These are phyloP conservation scores for Hericium coralloides DNA, from an alignment of 768 basidiomycete genomes.

Conservation along the genomic window DNA sequence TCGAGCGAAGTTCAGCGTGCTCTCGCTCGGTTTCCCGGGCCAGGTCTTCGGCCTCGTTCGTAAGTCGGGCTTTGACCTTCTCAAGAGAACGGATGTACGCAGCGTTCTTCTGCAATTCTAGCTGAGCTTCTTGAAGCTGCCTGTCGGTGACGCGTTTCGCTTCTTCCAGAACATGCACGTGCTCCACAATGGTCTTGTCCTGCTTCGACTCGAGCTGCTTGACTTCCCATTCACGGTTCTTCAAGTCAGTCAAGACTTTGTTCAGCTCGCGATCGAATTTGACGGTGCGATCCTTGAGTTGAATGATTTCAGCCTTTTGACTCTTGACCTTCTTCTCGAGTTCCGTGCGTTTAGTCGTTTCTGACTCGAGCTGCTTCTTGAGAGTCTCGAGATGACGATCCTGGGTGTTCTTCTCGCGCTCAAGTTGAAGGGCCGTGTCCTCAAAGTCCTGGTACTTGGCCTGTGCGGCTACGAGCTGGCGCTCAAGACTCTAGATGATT, in stretches of 20 bases:
- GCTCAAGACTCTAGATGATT: conserved; percentile 54
- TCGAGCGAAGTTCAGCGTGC: conserved; percentile 51
- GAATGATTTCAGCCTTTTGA: conserved; percentile 62
- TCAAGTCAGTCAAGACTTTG: conserved; percentile 72
- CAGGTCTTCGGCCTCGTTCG: conserved; percentile 78
- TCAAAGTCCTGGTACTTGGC: conserved; percentile 80
- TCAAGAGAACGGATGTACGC: conserved; percentile 81
- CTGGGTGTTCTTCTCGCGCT: conserved; percentile 71
- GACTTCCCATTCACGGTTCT: conserved; percentile 77
- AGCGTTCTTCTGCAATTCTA: conserved; percentile 65
- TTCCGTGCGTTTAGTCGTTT: conserved; percentile 62
- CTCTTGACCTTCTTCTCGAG: conserved; percentile 56
- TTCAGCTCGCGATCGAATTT: conserved; percentile 77
- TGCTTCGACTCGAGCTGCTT: conserved; percentile 80
- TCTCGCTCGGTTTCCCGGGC: conserved; percentile 65
- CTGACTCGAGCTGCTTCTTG: conserved; percentile 66
- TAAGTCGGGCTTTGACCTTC: conserved; percentile 64
- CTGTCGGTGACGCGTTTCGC: conserved; percentile 92
- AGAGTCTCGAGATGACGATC: conserved; percentile 63
- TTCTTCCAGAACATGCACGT: conserved; percentile 92
- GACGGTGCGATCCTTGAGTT: conserved; percentile 56
- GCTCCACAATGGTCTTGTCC: conserved; percentile 98
- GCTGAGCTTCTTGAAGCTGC: conserved; percentile 74
- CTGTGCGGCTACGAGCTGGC: conserved; percentile 63
- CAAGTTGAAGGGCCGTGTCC: conserved; percentile 75